phyloP scores from a whole-genome alignment of 306 rosid species.

The Malus orientalis region DNA sequence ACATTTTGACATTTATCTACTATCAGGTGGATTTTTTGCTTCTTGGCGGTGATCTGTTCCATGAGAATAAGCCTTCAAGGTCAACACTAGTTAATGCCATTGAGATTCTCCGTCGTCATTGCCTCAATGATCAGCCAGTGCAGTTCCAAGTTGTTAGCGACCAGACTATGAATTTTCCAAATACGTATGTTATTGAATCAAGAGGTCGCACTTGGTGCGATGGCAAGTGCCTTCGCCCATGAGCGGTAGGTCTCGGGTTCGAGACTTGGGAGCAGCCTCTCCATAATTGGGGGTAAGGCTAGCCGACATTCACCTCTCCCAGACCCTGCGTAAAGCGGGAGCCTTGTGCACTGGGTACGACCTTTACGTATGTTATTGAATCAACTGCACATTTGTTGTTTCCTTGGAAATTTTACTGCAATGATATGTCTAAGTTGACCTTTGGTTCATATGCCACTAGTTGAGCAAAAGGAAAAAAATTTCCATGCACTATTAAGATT shows the following conservation, averaged over 20 bases:
- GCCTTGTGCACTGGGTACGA: too few relatives aligned
- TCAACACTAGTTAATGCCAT: conserved; percentile 80
- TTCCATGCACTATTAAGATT: neutral
- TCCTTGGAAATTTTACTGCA: neutral
- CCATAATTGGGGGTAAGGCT: too few relatives aligned
- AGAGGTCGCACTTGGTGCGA: too few relatives aligned
- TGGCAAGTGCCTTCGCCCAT: too few relatives aligned
- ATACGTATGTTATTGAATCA: conserved; percentile 50
- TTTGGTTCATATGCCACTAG: neutral
- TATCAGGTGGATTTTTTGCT: conserved; percentile 58
- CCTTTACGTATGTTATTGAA: conserved; percentile 53
- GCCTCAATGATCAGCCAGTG: conserved; percentile 77
- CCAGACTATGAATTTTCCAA: conserved; percentile 82
- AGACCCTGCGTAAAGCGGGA: too few relatives aligned
- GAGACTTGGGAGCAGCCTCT: too few relatives aligned
- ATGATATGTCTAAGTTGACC: neutral
- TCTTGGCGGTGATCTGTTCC: conserved; percentile 95
- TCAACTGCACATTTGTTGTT: neutral
- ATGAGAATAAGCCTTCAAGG: conserved; percentile 91
- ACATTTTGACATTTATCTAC: neutral
- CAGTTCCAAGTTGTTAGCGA: conserved; percentile 96
- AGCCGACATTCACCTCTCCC: too few relatives aligned
- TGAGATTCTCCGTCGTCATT: conserved; percentile 82
- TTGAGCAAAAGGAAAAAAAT: neutral
- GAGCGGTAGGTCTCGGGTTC: too few relatives aligned